phyloP scores from a whole-genome alignment of 179 eudicot species.

The Spergularia azorica region DNA sequence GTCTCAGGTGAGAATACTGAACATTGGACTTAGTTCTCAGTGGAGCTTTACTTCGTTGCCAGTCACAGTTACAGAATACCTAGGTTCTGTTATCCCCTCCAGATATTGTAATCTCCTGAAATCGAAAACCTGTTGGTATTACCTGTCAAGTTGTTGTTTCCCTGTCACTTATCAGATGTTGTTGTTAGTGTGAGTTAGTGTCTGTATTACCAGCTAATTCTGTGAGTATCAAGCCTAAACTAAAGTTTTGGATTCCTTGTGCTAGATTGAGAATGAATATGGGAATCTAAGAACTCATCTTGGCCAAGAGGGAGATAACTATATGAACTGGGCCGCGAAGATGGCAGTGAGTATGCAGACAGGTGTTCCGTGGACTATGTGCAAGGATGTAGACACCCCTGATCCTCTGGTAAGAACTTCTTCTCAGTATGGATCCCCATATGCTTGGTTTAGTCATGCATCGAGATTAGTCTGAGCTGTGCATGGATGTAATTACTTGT shows the following conservation, averaged over 20 bases:
- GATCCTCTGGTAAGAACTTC: slow-evolving; percentile 76
- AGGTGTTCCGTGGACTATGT: slow-evolving; percentile 99
- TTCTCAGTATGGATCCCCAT: background rate
- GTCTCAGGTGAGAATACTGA: slow-evolving; percentile 54
- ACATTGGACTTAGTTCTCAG: background rate
- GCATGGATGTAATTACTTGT: background rate
- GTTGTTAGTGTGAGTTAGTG: background rate
- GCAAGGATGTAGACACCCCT: slow-evolving; percentile 89
- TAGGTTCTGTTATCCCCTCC: background rate
- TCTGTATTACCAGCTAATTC: background rate
- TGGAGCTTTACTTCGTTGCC: background rate
- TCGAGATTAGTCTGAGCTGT: background rate
- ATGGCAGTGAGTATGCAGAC: slow-evolving; percentile 78
- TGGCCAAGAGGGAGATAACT: slow-evolving; percentile 69
- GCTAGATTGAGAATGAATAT: slow-evolving; percentile 90
- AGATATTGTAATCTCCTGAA: background rate
- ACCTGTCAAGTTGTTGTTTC: background rate
- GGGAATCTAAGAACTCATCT: slow-evolving; percentile 60
- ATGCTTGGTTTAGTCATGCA: slow-evolving; percentile 1
- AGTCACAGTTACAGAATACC: background rate
- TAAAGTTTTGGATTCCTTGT: background rate
- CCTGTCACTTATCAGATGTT: no score
- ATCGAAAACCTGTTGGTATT: background rate
- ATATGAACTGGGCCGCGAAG: slow-evolving; percentile 89
- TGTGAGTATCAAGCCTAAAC: background rate